Evolutionary conservation across 1,284 basidiomycete species (phyloP).

Genomic region (Austroboletus rostrupii): DNA sequence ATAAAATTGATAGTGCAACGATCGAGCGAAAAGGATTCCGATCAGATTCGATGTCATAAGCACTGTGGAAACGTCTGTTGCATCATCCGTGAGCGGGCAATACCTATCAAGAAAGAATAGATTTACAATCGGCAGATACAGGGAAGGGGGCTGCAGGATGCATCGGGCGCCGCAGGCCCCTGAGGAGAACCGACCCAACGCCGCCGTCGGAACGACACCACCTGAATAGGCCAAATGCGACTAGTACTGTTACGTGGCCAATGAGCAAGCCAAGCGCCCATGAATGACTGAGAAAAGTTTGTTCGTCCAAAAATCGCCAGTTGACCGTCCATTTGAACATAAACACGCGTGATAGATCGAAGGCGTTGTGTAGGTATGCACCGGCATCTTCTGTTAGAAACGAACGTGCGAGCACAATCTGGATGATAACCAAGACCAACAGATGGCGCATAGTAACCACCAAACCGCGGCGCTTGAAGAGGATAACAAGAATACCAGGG

Average conservation of each 20-base stretch:
- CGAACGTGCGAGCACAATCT: constrained; percentile 65
- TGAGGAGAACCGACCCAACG: constrained; percentile 47
- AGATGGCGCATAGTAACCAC: constrained; percentile 52
- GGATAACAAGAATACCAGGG: constrained; percentile 79
- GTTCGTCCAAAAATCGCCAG: constrained; percentile 85
- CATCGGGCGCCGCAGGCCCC: constrained; percentile 52
- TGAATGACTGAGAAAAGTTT: constrained; percentile 62
- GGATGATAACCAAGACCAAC: constrained; percentile 49
- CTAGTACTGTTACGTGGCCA: constrained; percentile 60
- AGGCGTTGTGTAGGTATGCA: constrained; percentile 76
- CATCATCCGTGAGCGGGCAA: constrained; percentile 8
- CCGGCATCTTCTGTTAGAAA: constrained; percentile 64
- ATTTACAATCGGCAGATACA: constrained; percentile 60
- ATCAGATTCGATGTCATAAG: constrained; percentile 91
- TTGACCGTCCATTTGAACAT: constrained; percentile 98
- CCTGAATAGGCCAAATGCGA: constrained; percentile 66
- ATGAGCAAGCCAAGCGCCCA: constrained; percentile 67
- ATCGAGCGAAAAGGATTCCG: constrained; percentile 90
- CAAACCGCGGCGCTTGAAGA: constrained; percentile 73
- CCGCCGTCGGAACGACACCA: constrained; percentile 75
- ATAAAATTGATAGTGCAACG: constrained; percentile 98
- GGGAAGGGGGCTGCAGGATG: constrained; percentile 43
- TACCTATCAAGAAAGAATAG: constrained; percentile 2
- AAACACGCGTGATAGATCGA: constrained; percentile 87
- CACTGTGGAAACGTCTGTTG: constrained; percentile 72